Evolutionary conservation across 139 green algal genomes (phyloP).

Genomic region (Chlamydomonas sp.): DNA sequence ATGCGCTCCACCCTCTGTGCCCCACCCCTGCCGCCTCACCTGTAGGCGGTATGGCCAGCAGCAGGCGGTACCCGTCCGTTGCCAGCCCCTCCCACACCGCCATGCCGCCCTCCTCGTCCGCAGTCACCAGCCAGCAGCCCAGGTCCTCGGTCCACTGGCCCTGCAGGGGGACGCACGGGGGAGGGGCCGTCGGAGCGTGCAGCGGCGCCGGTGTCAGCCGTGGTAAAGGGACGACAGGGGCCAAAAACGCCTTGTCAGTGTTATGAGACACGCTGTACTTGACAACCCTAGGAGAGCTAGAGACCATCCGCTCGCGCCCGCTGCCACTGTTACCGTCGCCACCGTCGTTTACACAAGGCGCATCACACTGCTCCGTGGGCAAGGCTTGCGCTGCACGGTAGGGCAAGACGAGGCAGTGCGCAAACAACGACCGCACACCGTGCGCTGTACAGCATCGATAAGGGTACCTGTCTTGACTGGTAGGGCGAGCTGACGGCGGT

Average conservation of each 20-base stretch:
- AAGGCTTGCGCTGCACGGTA: too few species aligned
- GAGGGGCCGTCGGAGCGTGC: too few species aligned
- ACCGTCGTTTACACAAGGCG: too few species aligned
- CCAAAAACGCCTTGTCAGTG: too few species aligned
- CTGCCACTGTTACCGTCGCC: too few species aligned
- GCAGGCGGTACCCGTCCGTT: constrained; percentile 1
- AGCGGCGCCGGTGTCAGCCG: background rate
- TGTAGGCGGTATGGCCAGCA: background rate
- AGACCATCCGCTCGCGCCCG: too few species aligned
- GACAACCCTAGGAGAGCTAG: too few species aligned
- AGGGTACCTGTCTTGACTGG: constrained; percentile 41
- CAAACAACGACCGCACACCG: background rate
- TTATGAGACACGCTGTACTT: too few species aligned
- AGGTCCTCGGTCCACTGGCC: constrained; percentile 42
- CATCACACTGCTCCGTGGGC: too few species aligned
- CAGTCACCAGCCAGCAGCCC: constrained; percentile 44
- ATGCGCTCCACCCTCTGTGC: too few species aligned
- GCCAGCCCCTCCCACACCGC: constrained; percentile 39
- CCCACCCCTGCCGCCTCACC: background rate
- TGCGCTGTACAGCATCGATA: background rate
- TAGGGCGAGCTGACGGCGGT: constrained; percentile 38
- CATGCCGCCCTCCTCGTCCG: constrained; percentile 46
- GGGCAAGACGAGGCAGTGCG: background rate
- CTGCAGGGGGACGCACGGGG: background rate
- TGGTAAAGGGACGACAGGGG: background rate